phyloP scores from a whole-genome alignment of 1,284 basidiomycete genomes.

The Leccinum solheimii region DNA sequence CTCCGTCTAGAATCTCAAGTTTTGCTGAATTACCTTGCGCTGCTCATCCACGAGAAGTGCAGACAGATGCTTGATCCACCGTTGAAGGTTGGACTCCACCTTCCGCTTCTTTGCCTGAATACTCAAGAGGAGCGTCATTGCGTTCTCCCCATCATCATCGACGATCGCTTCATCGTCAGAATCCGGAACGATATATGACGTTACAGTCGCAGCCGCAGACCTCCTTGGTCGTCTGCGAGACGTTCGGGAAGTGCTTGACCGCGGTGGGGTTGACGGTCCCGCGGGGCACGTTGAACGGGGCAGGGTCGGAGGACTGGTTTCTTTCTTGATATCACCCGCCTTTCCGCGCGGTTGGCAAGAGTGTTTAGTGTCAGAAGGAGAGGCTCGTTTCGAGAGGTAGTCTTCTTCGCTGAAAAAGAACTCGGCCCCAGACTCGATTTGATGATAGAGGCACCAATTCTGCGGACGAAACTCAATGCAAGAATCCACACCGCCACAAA shows the following conservation, averaged over 20 bases:
- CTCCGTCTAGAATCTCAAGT: neutral
- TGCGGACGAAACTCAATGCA: constrained; percentile 25
- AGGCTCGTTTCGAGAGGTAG: constrained; percentile 44
- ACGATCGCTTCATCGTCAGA: constrained; percentile 68
- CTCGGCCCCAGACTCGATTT: constrained; percentile 61
- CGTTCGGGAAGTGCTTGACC: constrained; percentile 21
- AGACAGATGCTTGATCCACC: constrained; percentile 65
- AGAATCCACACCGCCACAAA: neutral
- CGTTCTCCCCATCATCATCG: constrained; percentile 41
- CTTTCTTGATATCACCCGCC: constrained; percentile 45
- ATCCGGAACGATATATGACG: constrained; percentile 65
- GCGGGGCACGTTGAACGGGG: constrained; percentile 16
- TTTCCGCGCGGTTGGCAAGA: constrained; percentile 27
- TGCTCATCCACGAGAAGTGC: constrained; percentile 62
- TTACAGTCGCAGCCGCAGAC: constrained; percentile 48
- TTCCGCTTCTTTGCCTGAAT: constrained; percentile 39
- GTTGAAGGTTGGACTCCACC: constrained; percentile 56
- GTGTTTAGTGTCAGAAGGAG: constrained; percentile 24
- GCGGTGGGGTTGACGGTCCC: constrained; percentile 12
- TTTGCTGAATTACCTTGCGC: constrained; percentile 50
- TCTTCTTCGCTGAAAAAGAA: constrained; percentile 69
- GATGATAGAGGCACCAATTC: constrained; percentile 54
- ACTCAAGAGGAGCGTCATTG: constrained; percentile 35
- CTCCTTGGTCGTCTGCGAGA: constrained; percentile 59
- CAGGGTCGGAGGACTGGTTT: constrained; percentile 35